Conservation (phyloP, 495 filamentous ascomycete genomes). For the Neurospora discreta region DNA sequence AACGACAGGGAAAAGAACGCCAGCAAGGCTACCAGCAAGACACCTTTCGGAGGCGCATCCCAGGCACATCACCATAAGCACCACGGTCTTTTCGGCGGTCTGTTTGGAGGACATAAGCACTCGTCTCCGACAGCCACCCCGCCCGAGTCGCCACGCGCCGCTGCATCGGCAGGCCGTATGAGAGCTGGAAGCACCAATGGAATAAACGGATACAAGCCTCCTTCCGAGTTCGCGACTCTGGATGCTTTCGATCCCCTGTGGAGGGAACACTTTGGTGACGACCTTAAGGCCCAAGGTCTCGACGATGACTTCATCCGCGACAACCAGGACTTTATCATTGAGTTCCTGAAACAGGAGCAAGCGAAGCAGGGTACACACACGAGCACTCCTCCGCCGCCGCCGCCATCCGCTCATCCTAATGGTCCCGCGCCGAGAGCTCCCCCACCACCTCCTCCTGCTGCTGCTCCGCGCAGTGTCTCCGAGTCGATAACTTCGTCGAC, state of each 20-base stretch:
- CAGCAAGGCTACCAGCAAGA: slow-evolving; percentile 69
- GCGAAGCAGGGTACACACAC: slow-evolving; percentile 34
- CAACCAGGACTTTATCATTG: slow-evolving; percentile 89
- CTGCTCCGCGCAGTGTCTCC: slow-evolving; percentile 22
- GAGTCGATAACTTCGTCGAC: slow-evolving; percentile 34
- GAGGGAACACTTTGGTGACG: slow-evolving; percentile 68
- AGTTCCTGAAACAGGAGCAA: slow-evolving; percentile 77
- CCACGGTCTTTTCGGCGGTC: slow-evolving; percentile 47
- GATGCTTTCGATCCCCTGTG: slow-evolving; percentile 76
- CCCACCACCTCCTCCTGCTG: slow-evolving; percentile 44
- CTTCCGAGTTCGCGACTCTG: slow-evolving; percentile 50
- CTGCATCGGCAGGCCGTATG: slow-evolving; percentile 39
- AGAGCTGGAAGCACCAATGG: slow-evolving; percentile 33
- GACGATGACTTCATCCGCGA: slow-evolving; percentile 86
- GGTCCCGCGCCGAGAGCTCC: slow-evolving; percentile 33
- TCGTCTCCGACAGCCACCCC: slow-evolving; percentile 42
- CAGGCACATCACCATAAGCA: slow-evolving; percentile 29
- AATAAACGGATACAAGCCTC: slow-evolving; percentile 19
- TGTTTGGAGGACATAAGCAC: slow-evolving; percentile 61
- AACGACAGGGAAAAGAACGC: slow-evolving; percentile 88
- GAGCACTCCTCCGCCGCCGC: slow-evolving; percentile 46
- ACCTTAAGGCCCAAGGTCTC: slow-evolving; percentile 76
- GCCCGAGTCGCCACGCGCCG: slow-evolving; percentile 39
- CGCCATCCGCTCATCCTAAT: slow-evolving; percentile 32
- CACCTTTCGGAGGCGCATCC: slow-evolving; percentile 56